Evolutionary conservation across 371 early-diverging fungal species (phyloP), one percentile per base, ranked within the genome.

Genomic region (Syncephalis plumigaleata): DNA sequence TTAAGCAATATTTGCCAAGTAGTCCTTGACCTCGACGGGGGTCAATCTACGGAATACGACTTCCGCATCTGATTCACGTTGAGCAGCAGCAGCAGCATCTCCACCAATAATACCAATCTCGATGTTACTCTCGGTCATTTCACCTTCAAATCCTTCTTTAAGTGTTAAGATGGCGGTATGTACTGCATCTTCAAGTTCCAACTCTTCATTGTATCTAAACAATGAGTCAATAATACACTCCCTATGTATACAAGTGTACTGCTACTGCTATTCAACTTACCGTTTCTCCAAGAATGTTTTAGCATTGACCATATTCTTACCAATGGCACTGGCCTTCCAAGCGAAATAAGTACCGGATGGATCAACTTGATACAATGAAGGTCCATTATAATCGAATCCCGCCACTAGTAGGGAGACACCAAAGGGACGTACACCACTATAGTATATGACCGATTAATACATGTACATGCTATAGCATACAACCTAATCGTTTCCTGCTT

Each of bases 351-450:
- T 85, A 45, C 99, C 99, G 48, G 94, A 91, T 9, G 99, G 99
- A 65, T 98, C 99, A 0, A 97, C 94, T 64, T 95, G 96, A 65
- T 95, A 98, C 48, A 98, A 73, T 31, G 81, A 66, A 21, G 92
- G 92, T 13, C 93, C 96, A 36, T 68, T 75, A 42, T 82, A 79
- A 62, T 98, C 96, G 46, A 77, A 86, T 38, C 99, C 99, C 43
- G 91, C 92, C 55, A 98, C 73, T 50, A 98, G 67, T 48, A 98
- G 70, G 25, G 96, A 94, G 9, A 98, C 99, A 49, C 99, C 99
- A 64, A 98, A 98, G 5, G 99, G 99, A 51, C 98, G 82, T 27
- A 98, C 98, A 71, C 99, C 99, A 64, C 92, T 87, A n/a, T n/a
- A n/a, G n/a, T n/a, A n/a, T n/a, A n/a, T n/a, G n/a, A n/a, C n/a